Conservation (phyloP, 2,329 filamentous ascomycete genomes). For the Diplocarpon rosae region DNA sequence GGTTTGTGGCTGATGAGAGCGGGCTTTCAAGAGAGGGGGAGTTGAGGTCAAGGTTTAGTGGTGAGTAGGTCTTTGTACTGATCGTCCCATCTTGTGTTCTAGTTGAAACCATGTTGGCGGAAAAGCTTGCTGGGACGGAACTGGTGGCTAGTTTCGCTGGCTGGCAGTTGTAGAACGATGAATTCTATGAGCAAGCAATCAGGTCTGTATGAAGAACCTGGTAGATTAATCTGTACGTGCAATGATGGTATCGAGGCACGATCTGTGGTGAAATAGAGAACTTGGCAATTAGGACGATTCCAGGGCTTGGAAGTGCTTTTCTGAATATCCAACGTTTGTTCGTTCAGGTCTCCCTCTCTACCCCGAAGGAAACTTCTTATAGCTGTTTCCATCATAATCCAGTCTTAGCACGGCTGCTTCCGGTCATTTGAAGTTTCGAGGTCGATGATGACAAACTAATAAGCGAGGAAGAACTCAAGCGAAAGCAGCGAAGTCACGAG, state of each 20-base stretch:
- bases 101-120: conserved; percentile 5
- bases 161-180: not conserved
- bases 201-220: too few species aligned
- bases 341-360: too few species aligned
- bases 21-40: not conserved
- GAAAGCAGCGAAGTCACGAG: not conserved
- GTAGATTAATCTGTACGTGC: too few species aligned
- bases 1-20: too few species aligned
- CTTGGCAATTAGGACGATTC: too few species aligned
- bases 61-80: conserved; percentile 1
- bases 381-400: not conserved
- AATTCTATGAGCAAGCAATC: not conserved
- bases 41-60: conserved; percentile 1
- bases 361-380: too few species aligned
- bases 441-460: not conserved
- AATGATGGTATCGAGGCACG: too few species aligned
- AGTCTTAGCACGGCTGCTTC: not conserved
- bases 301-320: too few species aligned
- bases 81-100: conserved; percentile 6
- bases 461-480: not conserved
- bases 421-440: not conserved
- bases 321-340: too few species aligned
- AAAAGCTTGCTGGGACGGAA: not conserved
- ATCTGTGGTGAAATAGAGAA: too few species aligned
- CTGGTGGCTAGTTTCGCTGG: too few species aligned